Evolutionary conservation across 2,329 filamentous ascomycete species (phyloP).

Genomic region (Calcarisporium arbuscula): DNA sequence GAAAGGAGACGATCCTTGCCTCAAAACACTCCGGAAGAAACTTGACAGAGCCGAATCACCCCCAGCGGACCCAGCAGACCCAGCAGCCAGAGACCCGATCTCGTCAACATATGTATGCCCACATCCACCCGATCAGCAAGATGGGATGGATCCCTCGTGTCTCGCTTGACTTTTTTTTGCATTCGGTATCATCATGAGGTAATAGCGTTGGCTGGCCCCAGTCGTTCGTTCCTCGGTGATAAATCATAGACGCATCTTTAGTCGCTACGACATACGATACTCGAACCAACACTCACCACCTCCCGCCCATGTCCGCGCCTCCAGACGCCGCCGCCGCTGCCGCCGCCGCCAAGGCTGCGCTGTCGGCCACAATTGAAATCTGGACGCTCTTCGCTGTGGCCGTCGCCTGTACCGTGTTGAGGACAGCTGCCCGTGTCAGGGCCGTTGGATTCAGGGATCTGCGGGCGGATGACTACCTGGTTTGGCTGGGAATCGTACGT

Average conservation of each 20-base stretch:
- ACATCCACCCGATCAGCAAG: too few species aligned
- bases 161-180: too few species aligned
- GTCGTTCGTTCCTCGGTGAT: conserved; percentile 1
- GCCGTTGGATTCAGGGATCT: conserved; percentile 44
- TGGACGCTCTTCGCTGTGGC: conserved; percentile 43
- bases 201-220: too few species aligned
- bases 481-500: conserved; percentile 45
- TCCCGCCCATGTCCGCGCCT: conserved; percentile 9
- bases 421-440: conserved; percentile 42
- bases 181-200: too few species aligned
- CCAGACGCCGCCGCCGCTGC: conserved; percentile 15
- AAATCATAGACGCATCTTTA: too few species aligned
- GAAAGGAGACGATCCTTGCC: too few species aligned
- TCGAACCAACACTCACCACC: neutral
- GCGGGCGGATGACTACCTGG: conserved; percentile 53
- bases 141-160: too few species aligned
- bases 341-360: conserved; percentile 16
- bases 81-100: too few species aligned
- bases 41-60: too few species aligned
- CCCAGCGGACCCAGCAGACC: too few species aligned
- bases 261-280: neutral
- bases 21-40: too few species aligned
- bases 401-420: conserved; percentile 40
- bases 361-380: conserved; percentile 23
- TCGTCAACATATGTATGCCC: too few species aligned